A percentile compares a stretch with the other conserved stretches of the same genome.
Evolutionary conservation across 306 rosid species (phyloP).

Genomic region (Rubus idaeus): DNA sequence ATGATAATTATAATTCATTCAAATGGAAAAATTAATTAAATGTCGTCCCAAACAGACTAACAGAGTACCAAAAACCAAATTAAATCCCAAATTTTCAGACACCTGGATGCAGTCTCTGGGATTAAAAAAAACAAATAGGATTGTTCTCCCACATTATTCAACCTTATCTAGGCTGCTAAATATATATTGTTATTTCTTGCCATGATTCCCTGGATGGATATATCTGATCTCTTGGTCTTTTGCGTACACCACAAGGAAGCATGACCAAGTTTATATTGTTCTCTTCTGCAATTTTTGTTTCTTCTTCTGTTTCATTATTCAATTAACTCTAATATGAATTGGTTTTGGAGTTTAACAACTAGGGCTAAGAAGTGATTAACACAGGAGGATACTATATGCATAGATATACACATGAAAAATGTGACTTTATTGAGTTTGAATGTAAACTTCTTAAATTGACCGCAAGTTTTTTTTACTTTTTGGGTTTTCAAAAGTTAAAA

Average conservation of each 20-base stretch:
- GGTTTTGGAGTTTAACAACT: not conserved
- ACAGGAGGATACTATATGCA: not conserved
- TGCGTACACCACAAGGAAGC: conserved; percentile 10
- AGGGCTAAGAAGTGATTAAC: not conserved
- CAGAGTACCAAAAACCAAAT: conserved; percentile 1
- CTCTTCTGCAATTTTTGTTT: not conserved
- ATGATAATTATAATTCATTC: not conserved
- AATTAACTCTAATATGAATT: not conserved
- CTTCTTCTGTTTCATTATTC: not conserved
- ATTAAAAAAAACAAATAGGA: not conserved
- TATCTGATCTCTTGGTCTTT: conserved; percentile 7
- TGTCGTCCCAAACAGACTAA: conserved; percentile 16
- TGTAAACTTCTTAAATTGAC: not conserved
- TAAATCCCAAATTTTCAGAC: conserved; percentile 21
- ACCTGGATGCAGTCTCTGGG: conserved; percentile 17
- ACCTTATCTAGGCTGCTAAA: conserved; percentile 26
- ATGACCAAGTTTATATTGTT: conserved; percentile 9
- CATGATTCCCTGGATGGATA: conserved; percentile 12
- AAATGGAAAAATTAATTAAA: not conserved
- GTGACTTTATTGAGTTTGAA: not conserved
- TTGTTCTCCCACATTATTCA: conserved; percentile 5
- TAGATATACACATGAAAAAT: not conserved
- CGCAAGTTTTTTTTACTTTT: not conserved
- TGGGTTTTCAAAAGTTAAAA: too few species aligned
- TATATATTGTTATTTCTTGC: conserved; percentile 16